Evolutionary conservation across 83 land plant genomes (phyloP), one percentile per base, ranked within the genome.

Genomic region (Picea abies): DNA sequence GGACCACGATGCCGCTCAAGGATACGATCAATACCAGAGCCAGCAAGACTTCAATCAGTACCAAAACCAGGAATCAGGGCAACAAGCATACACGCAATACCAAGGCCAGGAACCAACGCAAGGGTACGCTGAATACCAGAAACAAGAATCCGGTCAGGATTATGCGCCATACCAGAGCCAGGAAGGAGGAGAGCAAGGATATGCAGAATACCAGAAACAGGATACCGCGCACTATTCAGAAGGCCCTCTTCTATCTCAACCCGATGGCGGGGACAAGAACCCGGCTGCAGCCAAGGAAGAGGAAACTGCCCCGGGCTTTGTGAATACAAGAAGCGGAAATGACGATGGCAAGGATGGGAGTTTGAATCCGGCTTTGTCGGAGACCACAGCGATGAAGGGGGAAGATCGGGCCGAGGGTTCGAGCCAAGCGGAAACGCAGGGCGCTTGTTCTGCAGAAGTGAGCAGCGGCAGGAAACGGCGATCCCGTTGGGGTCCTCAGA

Each of bases 401-500:
- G 58, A 75, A n/a, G 20, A 75, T 47, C 56, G 78, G 25, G 60
- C 26, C 12, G 60, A 75, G 60, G 56, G 56, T 75, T 75, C 78
- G 17, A 44, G 76, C n/a, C 76, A 7, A 71, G 76, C 76, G 0
- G 76, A 71, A 71, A 71, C 76, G n/a, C 76, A 71, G n/a, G 76
- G 47, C 22, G 76, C 49, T 14, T 49, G 78, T 23, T 75, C 78
- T 15, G 78, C 78, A 75, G 91, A 89, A 73, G 39, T 85, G 32
- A 82, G 86, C 58, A 84, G 88, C 37, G 77, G 86, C 60, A 78
- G 91, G 20, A 78, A 84, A 58, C 79, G 94, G 14, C 89, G 94
- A n/a, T 87, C 90, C 79, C 69, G 94, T 15, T 92, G 94, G 94
- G 94, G 89, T 8, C 86, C 91, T 0, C 90, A 85, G 29, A 37